phyloP scores from a whole-genome alignment of 2,329 filamentous ascomycete genomes.

The Neofusicoccum umdonicola region DNA sequence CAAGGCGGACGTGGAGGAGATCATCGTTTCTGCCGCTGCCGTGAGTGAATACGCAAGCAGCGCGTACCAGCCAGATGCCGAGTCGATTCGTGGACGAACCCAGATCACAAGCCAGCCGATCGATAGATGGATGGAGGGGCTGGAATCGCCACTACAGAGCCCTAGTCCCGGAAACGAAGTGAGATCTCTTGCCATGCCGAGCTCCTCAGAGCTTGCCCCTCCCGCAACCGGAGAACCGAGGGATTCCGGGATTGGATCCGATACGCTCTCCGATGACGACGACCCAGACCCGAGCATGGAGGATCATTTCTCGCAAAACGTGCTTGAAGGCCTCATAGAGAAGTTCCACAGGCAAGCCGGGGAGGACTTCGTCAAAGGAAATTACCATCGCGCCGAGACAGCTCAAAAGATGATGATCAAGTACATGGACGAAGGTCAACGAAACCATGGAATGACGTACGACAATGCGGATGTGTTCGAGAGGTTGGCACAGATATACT shows the following conservation, averaged over 20 bases:
- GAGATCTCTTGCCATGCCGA: neutral
- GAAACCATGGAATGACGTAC: slow-evolving; percentile 1
- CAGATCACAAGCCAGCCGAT: neutral
- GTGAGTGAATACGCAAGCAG: slow-evolving; percentile 4
- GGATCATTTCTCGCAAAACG: slow-evolving; percentile 9
- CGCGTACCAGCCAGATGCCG: slow-evolving; percentile 1
- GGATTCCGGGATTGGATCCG: slow-evolving; percentile 1
- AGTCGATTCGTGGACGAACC: neutral
- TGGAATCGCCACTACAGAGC: slow-evolving; percentile 2
- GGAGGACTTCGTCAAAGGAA: slow-evolving; percentile 6
- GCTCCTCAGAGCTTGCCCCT: neutral
- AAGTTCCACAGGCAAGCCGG: neutral
- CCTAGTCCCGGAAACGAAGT: neutral
- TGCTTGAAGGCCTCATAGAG: slow-evolving; percentile 1
- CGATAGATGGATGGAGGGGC: neutral
- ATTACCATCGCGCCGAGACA: slow-evolving; percentile 12
- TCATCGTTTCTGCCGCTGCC: slow-evolving; percentile 2
- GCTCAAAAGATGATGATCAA: slow-evolving; percentile 12
- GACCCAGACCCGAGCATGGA: slow-evolving; percentile 9
- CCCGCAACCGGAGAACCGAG: neutral
- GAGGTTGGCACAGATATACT: slow-evolving; percentile 8
- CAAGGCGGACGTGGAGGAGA: neutral
- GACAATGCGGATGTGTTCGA: slow-evolving; percentile 9
- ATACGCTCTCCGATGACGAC: slow-evolving; percentile 2
- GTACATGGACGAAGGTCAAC: slow-evolving; percentile 5